Conservation (phyloP, 306 rosid species). For the Castanea crenata region DNA sequence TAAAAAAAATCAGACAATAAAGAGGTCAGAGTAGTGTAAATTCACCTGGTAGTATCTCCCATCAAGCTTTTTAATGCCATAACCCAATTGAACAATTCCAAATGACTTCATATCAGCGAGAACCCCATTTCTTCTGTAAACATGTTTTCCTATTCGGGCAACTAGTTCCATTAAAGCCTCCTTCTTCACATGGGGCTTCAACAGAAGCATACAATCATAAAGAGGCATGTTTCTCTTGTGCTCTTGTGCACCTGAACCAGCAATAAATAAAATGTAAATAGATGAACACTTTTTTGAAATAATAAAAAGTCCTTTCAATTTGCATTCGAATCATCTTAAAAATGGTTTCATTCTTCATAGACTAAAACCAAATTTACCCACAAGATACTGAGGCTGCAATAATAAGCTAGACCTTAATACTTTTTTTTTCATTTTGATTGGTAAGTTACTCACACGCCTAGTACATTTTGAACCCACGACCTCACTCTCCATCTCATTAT, state of each 20-base stretch:
- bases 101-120: conserved; percentile 52
- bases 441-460: too few relatives aligned
- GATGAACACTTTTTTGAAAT: background rate
- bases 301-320: background rate
- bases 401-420: too few relatives aligned
- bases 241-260: background rate
- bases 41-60: conserved; percentile 79
- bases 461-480: too few relatives aligned
- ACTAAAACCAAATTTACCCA: too few relatives aligned
- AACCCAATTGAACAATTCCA: conserved; percentile 76
- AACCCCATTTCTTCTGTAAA: conserved; percentile 72
- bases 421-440: too few relatives aligned
- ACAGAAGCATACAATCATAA: conserved; percentile 75
- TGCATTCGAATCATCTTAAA: too few relatives aligned
- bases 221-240: conserved; percentile 61
- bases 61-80: conserved; percentile 86
- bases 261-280: background rate
- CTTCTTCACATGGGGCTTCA: conserved; percentile 57
- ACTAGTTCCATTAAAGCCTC: conserved; percentile 62
- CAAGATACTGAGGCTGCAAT: too few relatives aligned
- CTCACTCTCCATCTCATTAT: too few relatives aligned
- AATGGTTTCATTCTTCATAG: too few relatives aligned
- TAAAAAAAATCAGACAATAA: background rate
- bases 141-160: conserved; percentile 74
- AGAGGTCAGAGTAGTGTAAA: background rate